Conservation (phyloP, 805 yeast genomes). For the Maudiozyma serrabonitensis region DNA sequence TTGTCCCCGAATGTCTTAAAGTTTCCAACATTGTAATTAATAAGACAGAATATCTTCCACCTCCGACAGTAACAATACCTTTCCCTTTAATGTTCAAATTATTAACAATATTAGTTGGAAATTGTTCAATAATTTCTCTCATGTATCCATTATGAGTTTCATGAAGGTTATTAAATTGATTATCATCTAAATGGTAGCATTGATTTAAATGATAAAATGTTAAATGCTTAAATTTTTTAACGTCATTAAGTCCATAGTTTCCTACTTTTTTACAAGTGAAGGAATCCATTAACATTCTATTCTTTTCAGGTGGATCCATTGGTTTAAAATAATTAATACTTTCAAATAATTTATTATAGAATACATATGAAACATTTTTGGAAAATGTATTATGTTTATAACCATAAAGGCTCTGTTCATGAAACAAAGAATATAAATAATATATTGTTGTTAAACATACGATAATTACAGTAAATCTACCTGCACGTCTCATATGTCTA, state of each 20-base stretch:
- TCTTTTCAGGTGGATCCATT: background rate
- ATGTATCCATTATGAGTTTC: background rate
- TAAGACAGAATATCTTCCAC: conserved; percentile 60
- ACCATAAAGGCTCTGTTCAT: background rate
- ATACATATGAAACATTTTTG: background rate
- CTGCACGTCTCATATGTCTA: no score
- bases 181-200: conserved; percentile 18
- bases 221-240: conserved; percentile 11
- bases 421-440: background rate
- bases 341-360: conserved; percentile 1
- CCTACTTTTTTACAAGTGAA: conserved; percentile 12
- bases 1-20: conserved; percentile 56
- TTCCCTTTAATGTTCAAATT: conserved; percentile 14
- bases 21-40: conserved; percentile 44
- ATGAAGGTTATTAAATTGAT: conserved; percentile 5
- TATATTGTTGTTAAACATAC: background rate
- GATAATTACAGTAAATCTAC: no score
- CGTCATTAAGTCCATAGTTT: conserved; percentile 15
- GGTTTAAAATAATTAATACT: background rate
- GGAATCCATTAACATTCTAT: background rate
- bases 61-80: conserved; percentile 66
- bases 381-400: background rate
- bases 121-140: no score
- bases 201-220: conserved; percentile 13
- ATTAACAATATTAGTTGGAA: background rate